Percentiles rank a stretch among this genome's conserved stretches.
These are phyloP conservation scores for Mastigamoeba balamuthi DNA, from an alignment of 78 protist genomes.

Conservation along the genomic window DNA sequence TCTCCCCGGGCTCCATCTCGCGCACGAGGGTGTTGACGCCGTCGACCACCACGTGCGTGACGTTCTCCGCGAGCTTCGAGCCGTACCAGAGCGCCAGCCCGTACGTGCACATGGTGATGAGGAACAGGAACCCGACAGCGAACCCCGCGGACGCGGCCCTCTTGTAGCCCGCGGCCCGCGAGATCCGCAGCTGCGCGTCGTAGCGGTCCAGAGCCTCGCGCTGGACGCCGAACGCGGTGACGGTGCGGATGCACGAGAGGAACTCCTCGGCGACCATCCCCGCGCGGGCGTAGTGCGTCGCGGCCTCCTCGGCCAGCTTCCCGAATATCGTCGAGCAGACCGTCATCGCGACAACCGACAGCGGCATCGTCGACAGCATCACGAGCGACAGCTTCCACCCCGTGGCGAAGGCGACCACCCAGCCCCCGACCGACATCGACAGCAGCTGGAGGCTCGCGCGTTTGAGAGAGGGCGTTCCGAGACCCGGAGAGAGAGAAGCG, in stretches of 20 bases:
- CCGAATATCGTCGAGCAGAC: slow-evolving; percentile 33
- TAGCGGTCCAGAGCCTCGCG: neutral
- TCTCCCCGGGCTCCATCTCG: slow-evolving; percentile 22
- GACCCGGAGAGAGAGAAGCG: no score
- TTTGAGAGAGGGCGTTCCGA: no score
- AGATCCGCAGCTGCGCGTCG: no score
- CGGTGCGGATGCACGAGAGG: slow-evolving; percentile 29
- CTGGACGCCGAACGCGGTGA: slow-evolving; percentile 35
- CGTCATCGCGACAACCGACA: slow-evolving; percentile 22
- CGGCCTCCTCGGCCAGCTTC: slow-evolving; percentile 16
- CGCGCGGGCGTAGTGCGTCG: slow-evolving; percentile 27
- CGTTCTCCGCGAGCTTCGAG: slow-evolving; percentile 16
- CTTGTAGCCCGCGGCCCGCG: slow-evolving; percentile 32
- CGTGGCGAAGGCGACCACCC: slow-evolving; percentile 42
- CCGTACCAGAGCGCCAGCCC: slow-evolving; percentile 74
- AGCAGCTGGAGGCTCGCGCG: slow-evolving; percentile 22
- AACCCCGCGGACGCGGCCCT: slow-evolving; percentile 28
- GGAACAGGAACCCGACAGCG: slow-evolving; percentile 49
- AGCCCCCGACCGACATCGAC: slow-evolving; percentile 30
- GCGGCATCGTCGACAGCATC: slow-evolving; percentile 37
- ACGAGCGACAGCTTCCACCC: slow-evolving; percentile 62
- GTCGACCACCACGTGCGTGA: neutral
- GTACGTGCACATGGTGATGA: slow-evolving; percentile 38
- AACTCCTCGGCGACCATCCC: slow-evolving; percentile 58
- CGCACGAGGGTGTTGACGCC: no score